These are phyloP conservation scores for Lasiosphaeriaceae sp. DNA, from an alignment of 495 filamentous ascomycete species.

Conservation along the genomic window DNA sequence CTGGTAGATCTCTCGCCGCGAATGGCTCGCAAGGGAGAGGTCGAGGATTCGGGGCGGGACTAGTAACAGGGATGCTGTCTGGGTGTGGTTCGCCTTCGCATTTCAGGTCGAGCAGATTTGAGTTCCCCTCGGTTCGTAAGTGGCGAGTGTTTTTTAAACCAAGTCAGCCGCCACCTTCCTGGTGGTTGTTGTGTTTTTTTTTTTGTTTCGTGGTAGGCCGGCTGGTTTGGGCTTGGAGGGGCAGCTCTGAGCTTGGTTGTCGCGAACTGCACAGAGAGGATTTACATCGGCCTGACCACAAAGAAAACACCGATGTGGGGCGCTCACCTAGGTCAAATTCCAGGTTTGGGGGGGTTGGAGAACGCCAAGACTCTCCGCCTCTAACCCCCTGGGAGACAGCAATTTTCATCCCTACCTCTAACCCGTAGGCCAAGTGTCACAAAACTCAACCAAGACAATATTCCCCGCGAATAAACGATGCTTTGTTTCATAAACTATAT, in stretches of 20 bases:
- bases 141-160: too few species aligned
- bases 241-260: background rate
- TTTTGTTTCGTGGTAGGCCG: too few species aligned
- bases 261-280: background rate
- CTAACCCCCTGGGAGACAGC: too few species aligned
- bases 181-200: too few species aligned
- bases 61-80: too few species aligned
- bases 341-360: background rate
- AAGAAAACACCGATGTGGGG: conserved; percentile 1
- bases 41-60: too few species aligned
- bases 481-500: background rate
- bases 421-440: background rate
- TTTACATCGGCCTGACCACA: background rate
- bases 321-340: conserved; percentile 3
- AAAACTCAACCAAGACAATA: background rate
- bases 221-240: background rate
- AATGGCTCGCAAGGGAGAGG: background rate
- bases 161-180: too few species aligned
- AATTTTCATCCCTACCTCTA: too few species aligned
- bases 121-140: too few species aligned
- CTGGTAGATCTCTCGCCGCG: background rate
- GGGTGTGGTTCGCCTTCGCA: too few species aligned
- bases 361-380: background rate
- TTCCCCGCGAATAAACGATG: background rate
- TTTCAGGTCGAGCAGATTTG: too few species aligned